phyloP scores from a whole-genome alignment of 1,284 basidiomycete species.

The Trametes hirsuta region DNA sequence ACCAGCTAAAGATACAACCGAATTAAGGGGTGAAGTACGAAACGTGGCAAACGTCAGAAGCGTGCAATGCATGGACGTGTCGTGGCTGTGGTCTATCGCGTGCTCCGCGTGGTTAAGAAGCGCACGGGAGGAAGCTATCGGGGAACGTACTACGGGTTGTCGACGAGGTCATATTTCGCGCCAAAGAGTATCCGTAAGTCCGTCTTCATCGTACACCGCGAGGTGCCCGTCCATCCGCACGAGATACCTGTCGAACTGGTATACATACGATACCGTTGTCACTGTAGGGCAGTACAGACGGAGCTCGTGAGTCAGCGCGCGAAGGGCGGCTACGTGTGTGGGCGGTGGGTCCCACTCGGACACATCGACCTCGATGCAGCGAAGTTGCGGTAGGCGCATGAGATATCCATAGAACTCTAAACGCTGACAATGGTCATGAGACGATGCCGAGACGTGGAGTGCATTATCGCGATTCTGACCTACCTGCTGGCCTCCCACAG shows the following conservation, averaged over 20 bases:
- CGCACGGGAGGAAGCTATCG: neutral
- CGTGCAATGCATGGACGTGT: neutral
- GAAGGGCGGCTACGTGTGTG: slow-evolving; percentile 50
- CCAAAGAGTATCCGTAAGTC: slow-evolving; percentile 52
- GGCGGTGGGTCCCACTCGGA: slow-evolving; percentile 65
- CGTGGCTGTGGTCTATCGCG: neutral
- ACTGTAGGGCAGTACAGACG: slow-evolving; percentile 59
- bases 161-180: slow-evolving; percentile 43
- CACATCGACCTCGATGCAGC: slow-evolving; percentile 63
- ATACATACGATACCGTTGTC: slow-evolving; percentile 56
- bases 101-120: neutral
- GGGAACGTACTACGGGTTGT: neutral
- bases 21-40: slow-evolving; percentile 1
- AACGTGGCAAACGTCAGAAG: neutral
- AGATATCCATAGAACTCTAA: slow-evolving; percentile 62
- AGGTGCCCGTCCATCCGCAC: slow-evolving; percentile 46
- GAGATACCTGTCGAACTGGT: slow-evolving; percentile 60
- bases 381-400: slow-evolving; percentile 51
- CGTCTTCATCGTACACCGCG: slow-evolving; percentile 46
- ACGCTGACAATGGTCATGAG: slow-evolving; percentile 42
- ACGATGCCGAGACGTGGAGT: slow-evolving; percentile 5
- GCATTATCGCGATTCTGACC: slow-evolving; percentile 32
- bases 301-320: slow-evolving; percentile 59
- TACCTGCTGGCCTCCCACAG: slow-evolving; percentile 48
- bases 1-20: slow-evolving; percentile 12